Base-by-base conservation (phyloP, 179 eudicot species). In the Drosera spatulata region DNA sequence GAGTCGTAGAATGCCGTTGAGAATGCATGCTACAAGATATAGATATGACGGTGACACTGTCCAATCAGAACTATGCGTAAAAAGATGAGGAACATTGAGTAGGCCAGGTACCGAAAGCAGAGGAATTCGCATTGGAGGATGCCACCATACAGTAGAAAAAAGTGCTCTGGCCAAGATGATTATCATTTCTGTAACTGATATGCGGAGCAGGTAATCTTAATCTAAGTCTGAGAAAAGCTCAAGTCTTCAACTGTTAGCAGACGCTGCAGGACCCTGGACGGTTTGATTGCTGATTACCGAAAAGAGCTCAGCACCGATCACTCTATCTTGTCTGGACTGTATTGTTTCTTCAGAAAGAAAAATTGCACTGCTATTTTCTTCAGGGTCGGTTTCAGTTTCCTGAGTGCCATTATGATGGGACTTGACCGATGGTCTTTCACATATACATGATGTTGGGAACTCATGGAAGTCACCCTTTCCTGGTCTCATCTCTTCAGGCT, bases 381-480 rank as follows among this genome's bases (percentile, higher is more conserved):
- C 56, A 5, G 22, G 56, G 56, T 13, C 9, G 37, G 33, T 22
- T 53, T 8, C 33, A 14, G 6, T 53, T 53, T 7, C 56, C 6
- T 22, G 56, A 13, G 6, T 53, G 8, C 10, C 10, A 38, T 53
- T 10, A 53, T 53, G 8, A 46, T 46, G 50, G 50, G 8, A 11
- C 2, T 46, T 11, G 5, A 46, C 38, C 62, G 64, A 70, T 39
- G 82, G 90, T 67, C 77, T 88, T 66, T 80, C 74, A 71, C 99
- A 93, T 53, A 93, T 82, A 77, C 96, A 93, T 53, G 87, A 64
- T 51, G 86, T 75, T 50, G 99, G 99, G 50, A 78, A 84, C 72
- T 93, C 96, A 40, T 80, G 84, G 73, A 89, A 93, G 43, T 93
- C 99, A 0, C 75, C 87, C 58, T 82, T 80, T 53, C 96, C 96